Conservation (phyloP, 2,329 filamentous ascomycete genomes). For the Atkinsonella hypoxylon region DNA sequence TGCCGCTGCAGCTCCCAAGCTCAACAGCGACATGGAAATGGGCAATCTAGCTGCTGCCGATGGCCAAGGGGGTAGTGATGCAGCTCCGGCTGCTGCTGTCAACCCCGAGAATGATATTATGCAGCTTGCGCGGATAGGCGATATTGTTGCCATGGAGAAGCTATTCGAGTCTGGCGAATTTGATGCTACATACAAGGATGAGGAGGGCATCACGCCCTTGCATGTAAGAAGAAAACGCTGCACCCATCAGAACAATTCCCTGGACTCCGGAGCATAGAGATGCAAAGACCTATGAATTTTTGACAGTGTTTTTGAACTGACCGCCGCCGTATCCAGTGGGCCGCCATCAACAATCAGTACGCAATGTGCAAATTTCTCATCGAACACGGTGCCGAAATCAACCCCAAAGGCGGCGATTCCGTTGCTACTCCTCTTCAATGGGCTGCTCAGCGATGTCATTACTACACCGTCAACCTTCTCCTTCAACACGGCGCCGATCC, state of each 20-base stretch:
- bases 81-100: slow-evolving; percentile 6
- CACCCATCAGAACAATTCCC: background rate
- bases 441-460: slow-evolving; percentile 93
- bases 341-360: slow-evolving; percentile 97
- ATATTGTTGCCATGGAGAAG: slow-evolving; percentile 76
- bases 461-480: slow-evolving; percentile 89
- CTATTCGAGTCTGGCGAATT: slow-evolving; percentile 75
- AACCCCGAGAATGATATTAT: slow-evolving; percentile 66
- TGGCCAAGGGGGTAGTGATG: slow-evolving; percentile 5
- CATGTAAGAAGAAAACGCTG: slow-evolving; percentile 49
- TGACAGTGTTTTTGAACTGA: background rate
- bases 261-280: background rate
- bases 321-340: slow-evolving; percentile 54
- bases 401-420: slow-evolving; percentile 90
- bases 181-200: slow-evolving; percentile 73
- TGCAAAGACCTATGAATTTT: background rate
- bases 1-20: slow-evolving; percentile 38
- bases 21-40: slow-evolving; percentile 47
- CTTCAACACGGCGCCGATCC: slow-evolving; percentile 88
- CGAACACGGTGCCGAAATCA: slow-evolving; percentile 74
- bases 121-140: slow-evolving; percentile 83
- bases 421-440: slow-evolving; percentile 90
- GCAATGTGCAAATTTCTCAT: slow-evolving; percentile 94
- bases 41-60: slow-evolving; percentile 33
- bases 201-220: slow-evolving; percentile 88